phyloP scores from a whole-genome alignment of 768 basidiomycete species.

The Saitozyma sp. region DNA sequence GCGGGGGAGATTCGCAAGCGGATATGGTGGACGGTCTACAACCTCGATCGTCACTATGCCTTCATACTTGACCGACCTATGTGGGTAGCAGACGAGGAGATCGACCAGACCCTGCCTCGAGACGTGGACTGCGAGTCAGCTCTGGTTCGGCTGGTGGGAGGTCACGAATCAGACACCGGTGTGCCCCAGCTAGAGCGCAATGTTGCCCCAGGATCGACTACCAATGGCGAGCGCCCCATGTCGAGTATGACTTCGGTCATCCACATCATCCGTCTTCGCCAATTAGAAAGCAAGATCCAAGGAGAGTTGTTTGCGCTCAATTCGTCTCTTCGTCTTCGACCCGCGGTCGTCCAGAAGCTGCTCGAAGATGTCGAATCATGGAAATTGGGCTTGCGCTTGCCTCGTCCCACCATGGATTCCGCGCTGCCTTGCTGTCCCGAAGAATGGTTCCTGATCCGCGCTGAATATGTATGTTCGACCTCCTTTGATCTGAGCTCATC shows the following conservation, averaged over 20 bases:
- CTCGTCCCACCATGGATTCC: not conserved
- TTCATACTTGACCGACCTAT: constrained; percentile 22
- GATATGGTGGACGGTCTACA: constrained; percentile 26
- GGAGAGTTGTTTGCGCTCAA: not conserved
- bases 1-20: constrained; percentile 20
- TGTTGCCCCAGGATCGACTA: not conserved
- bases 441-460: constrained; percentile 15
- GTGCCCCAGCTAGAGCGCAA: not conserved
- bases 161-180: no score
- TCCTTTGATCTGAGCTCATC: constrained; percentile 3
- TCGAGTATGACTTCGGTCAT: constrained; percentile 12
- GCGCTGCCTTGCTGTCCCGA: constrained; percentile 12
- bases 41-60: constrained; percentile 22
- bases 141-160: no score
- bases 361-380: constrained; percentile 9
- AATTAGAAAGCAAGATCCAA: constrained; percentile 11
- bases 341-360: constrained; percentile 4
- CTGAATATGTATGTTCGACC: constrained; percentile 8
- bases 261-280: constrained; percentile 11
- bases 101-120: constrained; percentile 21
- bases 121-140: constrained; percentile 18
- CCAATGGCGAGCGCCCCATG: constrained; percentile 2
- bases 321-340: constrained; percentile 1
- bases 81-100: constrained; percentile 18
- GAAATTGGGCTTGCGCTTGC: constrained; percentile 7